A percentile compares a stretch with the other conserved stretches of the same genome.
These are phyloP conservation scores for Yamadazyma kanchanaburiensis DNA, from an alignment of 1,139 yeast species.

Conservation along the genomic window DNA sequence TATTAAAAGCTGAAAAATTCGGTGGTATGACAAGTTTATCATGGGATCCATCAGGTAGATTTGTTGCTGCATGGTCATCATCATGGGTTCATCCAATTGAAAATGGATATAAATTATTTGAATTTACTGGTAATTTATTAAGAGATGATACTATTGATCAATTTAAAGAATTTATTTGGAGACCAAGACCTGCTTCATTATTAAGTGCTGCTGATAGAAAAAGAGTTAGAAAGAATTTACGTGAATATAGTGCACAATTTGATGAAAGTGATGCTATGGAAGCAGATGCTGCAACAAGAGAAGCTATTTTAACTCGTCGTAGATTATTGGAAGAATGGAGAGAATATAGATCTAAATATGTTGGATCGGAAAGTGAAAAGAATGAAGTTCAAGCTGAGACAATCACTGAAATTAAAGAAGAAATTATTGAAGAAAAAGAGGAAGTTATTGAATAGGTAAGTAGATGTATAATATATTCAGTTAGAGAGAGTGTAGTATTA, in stretches of 20 bases:
- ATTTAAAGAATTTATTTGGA: constrained; percentile 90
- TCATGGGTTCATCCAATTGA: constrained; percentile 81
- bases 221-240: constrained; percentile 86
- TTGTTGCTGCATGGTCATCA: constrained; percentile 83
- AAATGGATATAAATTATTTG: constrained; percentile 87
- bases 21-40: constrained; percentile 79
- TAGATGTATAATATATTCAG: constrained; percentile 2
- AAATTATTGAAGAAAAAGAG: constrained; percentile 74
- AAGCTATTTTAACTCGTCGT: constrained; percentile 83
- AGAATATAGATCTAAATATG: constrained; percentile 65
- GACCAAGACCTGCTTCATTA: constrained; percentile 89
- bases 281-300: constrained; percentile 90
- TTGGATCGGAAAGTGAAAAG: constrained; percentile 44
- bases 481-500: neutral
- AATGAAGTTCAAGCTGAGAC: constrained; percentile 60
- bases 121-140: constrained; percentile 73
- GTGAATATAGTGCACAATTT: constrained; percentile 87
- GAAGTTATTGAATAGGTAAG: constrained; percentile 60
- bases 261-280: constrained; percentile 97
- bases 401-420: constrained; percentile 65
- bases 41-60: constrained; percentile 98
- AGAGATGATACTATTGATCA: constrained; percentile 77
- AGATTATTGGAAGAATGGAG: constrained; percentile 83
- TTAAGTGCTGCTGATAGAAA: constrained; percentile 77
- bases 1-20: constrained; percentile 61